Percentiles rank a stretch among this genome's conserved stretches.
Evolutionary conservation across 441 rosid species (phyloP).

Genomic region (Capsella rubella): DNA sequence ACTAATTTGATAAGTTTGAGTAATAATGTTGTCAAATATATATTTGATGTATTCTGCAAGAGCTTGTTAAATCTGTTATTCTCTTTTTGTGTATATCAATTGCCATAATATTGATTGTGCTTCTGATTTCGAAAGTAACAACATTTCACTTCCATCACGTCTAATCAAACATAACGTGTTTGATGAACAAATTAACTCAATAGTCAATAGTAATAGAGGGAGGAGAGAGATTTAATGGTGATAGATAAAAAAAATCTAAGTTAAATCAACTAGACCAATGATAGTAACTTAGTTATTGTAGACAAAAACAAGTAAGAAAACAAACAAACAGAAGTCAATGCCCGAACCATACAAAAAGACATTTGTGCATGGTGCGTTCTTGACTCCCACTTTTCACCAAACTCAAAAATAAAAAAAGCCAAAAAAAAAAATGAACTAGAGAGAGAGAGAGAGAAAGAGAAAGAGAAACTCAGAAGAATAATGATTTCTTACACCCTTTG

Average conservation of each 20-base stretch:
- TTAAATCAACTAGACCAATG: background rate
- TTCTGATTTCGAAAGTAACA: background rate
- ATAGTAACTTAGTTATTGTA: background rate
- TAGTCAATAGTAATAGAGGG: background rate
- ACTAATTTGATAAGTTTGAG: background rate
- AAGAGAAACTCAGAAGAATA: slow-evolving; percentile 50
- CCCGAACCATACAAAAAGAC: slow-evolving; percentile 91
- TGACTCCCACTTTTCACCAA: slow-evolving; percentile 72
- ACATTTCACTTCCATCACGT: background rate
- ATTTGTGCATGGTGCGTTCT: slow-evolving; percentile 92
- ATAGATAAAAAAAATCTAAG: background rate
- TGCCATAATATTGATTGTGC: background rate
- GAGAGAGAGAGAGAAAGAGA: slow-evolving; percentile 48
- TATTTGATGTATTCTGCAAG: background rate
- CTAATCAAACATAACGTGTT: no score
- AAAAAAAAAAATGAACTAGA: slow-evolving; percentile 15
- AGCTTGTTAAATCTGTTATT: background rate
- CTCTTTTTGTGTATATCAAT: no score
- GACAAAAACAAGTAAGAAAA: slow-evolving; percentile 24
- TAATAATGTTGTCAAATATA: background rate
- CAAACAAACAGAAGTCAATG: slow-evolving; percentile 77
- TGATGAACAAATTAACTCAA: no score
- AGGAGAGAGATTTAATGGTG: background rate
- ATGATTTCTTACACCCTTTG: slow-evolving; percentile 35
- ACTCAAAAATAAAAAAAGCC: background rate